phyloP scores from a whole-genome alignment of 805 yeast genomes.

The Teunomyces funiuensis region DNA sequence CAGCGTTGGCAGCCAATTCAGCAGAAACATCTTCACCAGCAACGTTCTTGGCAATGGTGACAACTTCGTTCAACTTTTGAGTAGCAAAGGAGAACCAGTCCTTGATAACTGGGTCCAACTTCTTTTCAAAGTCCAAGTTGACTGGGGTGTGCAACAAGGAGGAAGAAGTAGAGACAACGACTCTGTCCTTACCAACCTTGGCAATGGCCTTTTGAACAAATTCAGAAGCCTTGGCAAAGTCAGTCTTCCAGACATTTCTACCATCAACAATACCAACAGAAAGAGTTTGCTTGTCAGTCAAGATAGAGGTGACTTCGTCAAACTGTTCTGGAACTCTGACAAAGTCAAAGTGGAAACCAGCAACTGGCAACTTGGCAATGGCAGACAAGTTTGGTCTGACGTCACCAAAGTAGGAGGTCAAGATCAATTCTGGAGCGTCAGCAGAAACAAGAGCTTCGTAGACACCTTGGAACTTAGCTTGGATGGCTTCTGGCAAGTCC shows the following conservation, averaged over 20 bases:
- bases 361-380: conserved; percentile 85
- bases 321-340: conserved; percentile 96
- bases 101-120: conserved; percentile 86
- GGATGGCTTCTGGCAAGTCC: conserved; percentile 82
- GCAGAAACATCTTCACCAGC: conserved; percentile 79
- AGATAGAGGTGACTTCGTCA: conserved; percentile 69
- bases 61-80: conserved; percentile 93
- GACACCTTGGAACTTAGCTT: conserved; percentile 87
- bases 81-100: conserved; percentile 99
- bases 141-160: conserved; percentile 98
- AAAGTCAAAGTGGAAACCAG: conserved; percentile 95
- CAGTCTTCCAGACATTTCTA: conserved; percentile 99
- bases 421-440: conserved; percentile 70
- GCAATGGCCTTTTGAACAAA: conserved; percentile 79
- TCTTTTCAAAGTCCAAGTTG: conserved; percentile 88
- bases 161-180: conserved; percentile 90
- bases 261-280: conserved; percentile 98
- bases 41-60: conserved; percentile 81
- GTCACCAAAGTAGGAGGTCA: conserved; percentile 97
- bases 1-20: conserved; percentile 81
- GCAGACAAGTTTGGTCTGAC: conserved; percentile 94
- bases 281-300: conserved; percentile 70
- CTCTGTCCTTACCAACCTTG: conserved; percentile 83
- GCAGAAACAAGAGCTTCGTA: conserved; percentile 67
- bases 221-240: conserved; percentile 82